Base-by-base conservation (phyloP, 2,329 filamentous ascomycete genomes). In the Fusarium praegraminearum region DNA sequence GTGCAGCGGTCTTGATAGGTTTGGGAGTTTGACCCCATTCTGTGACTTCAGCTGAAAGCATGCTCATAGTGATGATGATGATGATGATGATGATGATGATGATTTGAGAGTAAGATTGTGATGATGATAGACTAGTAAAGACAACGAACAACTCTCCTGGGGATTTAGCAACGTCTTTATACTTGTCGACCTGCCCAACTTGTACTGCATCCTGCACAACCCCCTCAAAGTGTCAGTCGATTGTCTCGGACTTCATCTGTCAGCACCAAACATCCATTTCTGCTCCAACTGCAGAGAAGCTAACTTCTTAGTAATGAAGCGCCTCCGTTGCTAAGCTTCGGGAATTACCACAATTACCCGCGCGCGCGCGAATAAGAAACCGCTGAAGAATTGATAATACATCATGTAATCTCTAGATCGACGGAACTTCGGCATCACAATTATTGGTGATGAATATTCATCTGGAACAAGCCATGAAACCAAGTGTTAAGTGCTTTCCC, bases 21-120 rank as follows among this genome's bases (percentile, higher is more conserved):
- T 65, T 70, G 20, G 76, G 76, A 18, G 70, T 5, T 20, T 76
- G 58, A 4, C 78, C 80, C 81, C 82, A 84, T 59, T 77, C 58
- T 7, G 74, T 75, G 64, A 85, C 78, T 64, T 80, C 75, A 43
- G 81, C 81, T 50, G 80, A 77, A 55, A 82, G 75, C 77, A 77
- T 77, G 26, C 65, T 75, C 72, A 73, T 74, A 1, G 22, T 71
- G 60, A 11, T 11, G 30, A n/a, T 22, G n/a, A 8, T 22, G 36
- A 40, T 26, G 10, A 15, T 18, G 44, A 12, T 30, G 11, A 12
- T 30, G 60, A 11, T 11, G 30, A n/a, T 22, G n/a, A 8, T 22
- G 36, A 40, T 30, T 30, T 30, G 28, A 30, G 28, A 12, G 40
- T 9, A 35, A 15, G 33, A 20, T 1, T n/a, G 32, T 26, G 10